phyloP scores from a whole-genome alignment of 1,284 basidiomycete species.

The Chalciporus piperatoides region DNA sequence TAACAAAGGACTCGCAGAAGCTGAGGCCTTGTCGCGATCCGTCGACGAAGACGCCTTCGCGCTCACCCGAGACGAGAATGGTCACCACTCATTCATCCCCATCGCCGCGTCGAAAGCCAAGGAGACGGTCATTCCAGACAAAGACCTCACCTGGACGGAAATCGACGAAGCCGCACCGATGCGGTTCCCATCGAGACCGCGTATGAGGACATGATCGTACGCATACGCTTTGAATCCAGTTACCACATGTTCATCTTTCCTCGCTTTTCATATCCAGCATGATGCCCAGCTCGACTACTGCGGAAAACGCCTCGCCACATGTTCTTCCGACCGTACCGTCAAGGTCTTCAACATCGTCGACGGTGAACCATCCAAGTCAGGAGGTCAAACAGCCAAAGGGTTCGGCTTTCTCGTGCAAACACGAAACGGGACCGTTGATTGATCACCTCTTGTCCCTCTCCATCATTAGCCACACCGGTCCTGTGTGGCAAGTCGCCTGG shows the following conservation, averaged over 20 bases:
- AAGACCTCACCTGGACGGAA: too few species aligned
- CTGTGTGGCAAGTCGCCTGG: constrained; percentile 99
- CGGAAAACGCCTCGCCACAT: constrained; percentile 93
- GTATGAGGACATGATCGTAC: constrained; percentile 94
- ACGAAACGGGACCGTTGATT: not conserved
- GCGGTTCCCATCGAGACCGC: constrained; percentile 84
- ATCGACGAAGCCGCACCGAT: constrained; percentile 32
- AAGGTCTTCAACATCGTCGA: constrained; percentile 95
- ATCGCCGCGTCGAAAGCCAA: too few species aligned
- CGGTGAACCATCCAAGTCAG: constrained; percentile 68
- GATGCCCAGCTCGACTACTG: constrained; percentile 99
- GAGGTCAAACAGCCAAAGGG: constrained; percentile 83
- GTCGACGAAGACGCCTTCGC: not conserved
- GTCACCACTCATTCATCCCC: too few species aligned
- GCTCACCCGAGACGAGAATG: too few species aligned
- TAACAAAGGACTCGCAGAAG: constrained; percentile 3
- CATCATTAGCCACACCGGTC: constrained; percentile 78
- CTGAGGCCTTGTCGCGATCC: not conserved
- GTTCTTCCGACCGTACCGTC: constrained; percentile 93
- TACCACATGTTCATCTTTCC: constrained; percentile 1
- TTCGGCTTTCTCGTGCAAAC: constrained; percentile 36
- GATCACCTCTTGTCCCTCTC: not conserved
- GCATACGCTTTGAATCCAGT: constrained; percentile 28
- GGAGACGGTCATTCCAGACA: too few species aligned
- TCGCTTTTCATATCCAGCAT: constrained; percentile 52